Evolutionary conservation across 345 rosid genomes (phyloP), one percentile per base, ranked within the genome.

Genomic region (Rhodamnia argentea): DNA sequence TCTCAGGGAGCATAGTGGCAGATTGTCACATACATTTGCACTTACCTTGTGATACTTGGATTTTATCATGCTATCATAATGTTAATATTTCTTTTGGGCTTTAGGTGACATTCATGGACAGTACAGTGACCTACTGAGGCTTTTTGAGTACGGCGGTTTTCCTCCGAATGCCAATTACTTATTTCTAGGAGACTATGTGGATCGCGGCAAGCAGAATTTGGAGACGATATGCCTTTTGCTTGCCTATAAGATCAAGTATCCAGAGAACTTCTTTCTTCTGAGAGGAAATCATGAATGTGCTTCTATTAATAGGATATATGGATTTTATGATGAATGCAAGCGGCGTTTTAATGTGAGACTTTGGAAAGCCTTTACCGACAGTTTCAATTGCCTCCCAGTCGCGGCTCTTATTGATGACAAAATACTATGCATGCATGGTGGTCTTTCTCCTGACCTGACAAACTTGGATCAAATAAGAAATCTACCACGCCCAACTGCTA

Each of bases 281-380:
- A 93, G 99, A 88, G 99, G 99, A 87, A 96, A 96, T 86, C 99
- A 96, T 85, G 99, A 96, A 55, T 96, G 98, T 86, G 98, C 99
- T 86, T 95, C 99, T 27, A 96, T 96, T 85, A 96, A 96, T 83
- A 88, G 98, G 87, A 96, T 96, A 76, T 96, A 96, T 87, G 99
- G 99, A 14, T 96, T 96, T 90, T 96, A 95, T 74, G 98, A 96
- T 85, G 99, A 96, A 88, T 96, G 99, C 87, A 96, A 96, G 88
- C 89, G 99, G 84, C 94, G 98, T 88, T 96, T 96, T 74, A 95
- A 94, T 89, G 99, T 96, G 87, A 94, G 96, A 84, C 93, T 96
- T 32, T 96, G 99, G 99, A 96, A 95, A 89, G 88, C 91, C 76
- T 96, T 96, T 85, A 94, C 98, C 22, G 99, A 96, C 50, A 95